Percentiles rank a stretch among this genome's conserved stretches.
phyloP scores from a whole-genome alignment of 2,329 filamentous ascomycete genomes.

The Davidsoniella australis region DNA sequence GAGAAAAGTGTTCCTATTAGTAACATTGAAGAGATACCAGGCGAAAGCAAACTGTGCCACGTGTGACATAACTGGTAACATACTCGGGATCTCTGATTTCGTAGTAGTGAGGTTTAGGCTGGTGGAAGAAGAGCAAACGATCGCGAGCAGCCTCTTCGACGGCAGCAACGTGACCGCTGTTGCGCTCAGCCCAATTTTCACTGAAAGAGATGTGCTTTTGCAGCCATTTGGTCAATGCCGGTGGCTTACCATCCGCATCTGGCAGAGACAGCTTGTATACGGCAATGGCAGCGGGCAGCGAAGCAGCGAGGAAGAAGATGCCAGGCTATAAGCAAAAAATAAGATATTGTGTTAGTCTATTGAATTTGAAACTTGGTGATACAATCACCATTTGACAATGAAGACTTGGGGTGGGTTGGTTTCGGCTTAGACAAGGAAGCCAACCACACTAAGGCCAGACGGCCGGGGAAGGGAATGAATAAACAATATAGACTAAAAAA shows the following conservation, averaged over 20 bases:
- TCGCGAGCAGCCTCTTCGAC: conserved; percentile 40
- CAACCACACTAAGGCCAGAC: too few species aligned
- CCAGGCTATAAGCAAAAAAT: conserved; percentile 23
- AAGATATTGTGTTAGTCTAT: too few species aligned
- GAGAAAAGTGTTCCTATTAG: conserved; percentile 25
- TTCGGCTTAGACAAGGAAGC: too few species aligned
- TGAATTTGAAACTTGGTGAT: too few species aligned
- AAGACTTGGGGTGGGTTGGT: too few species aligned
- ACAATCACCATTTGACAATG: not conserved
- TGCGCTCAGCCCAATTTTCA: conserved; percentile 32
- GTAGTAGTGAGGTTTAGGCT: conserved; percentile 27
- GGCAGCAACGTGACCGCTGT: conserved; percentile 32
- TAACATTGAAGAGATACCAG: not conserved
- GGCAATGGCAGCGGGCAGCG: conserved; percentile 27
- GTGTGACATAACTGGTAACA: conserved; percentile 17
- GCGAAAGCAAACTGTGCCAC: not conserved
- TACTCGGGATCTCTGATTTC: conserved; percentile 43
- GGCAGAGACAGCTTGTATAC: conserved; percentile 34
- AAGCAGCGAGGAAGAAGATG: conserved; percentile 29
- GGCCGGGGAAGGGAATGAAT: too few species aligned
- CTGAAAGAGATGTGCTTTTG: conserved; percentile 27
- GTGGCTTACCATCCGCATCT: conserved; percentile 31
- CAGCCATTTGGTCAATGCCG: conserved; percentile 29
- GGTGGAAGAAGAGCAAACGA: conserved; percentile 35
- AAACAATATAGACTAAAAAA: too few species aligned